These are phyloP conservation scores for Plantago ovata DNA, from an alignment of 257 asterid species.

Conservation along the genomic window DNA sequence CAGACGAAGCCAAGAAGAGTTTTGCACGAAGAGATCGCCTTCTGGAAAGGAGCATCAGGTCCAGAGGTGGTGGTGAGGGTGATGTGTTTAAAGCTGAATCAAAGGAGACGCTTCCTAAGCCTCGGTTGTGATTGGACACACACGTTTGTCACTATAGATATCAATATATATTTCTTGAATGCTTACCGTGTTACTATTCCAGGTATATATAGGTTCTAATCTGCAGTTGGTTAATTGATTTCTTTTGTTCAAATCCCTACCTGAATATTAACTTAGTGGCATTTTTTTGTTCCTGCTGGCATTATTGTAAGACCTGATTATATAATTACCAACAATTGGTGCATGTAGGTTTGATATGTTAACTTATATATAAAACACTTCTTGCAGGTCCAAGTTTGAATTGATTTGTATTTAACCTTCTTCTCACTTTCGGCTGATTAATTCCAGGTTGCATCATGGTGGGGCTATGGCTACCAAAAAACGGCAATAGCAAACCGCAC, in stretches of 20 bases:
- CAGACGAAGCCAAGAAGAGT: no score
- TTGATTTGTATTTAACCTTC: no score
- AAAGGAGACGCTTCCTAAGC: conserved; percentile 48
- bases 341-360: conserved; percentile 19
- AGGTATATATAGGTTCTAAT: no score
- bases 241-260: no score
- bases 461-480: conserved; percentile 99
- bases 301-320: conserved; percentile 65
- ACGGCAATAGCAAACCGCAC: conserved; percentile 99
- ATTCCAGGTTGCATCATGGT: conserved; percentile 97
- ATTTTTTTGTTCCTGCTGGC: conserved; percentile 98
- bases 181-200: no score
- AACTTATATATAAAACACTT: conserved; percentile 16
- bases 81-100: conserved; percentile 75
- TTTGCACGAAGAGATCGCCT: conserved; percentile 13
- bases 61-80: conserved; percentile 73
- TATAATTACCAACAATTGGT: background rate
- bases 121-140: conserved; percentile 98
- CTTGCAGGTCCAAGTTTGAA: conserved; percentile 85
- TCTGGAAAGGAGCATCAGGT: conserved; percentile 52
- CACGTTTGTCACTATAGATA: conserved; percentile 70
- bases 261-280: conserved; percentile 98
- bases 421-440: conserved; percentile 25
- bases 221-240: no score
- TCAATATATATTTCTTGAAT: no score